Evolutionary conservation across 208 protist genomes (phyloP), one percentile per base, ranked within the genome.

Genomic region (Zelonia costaricensis): DNA sequence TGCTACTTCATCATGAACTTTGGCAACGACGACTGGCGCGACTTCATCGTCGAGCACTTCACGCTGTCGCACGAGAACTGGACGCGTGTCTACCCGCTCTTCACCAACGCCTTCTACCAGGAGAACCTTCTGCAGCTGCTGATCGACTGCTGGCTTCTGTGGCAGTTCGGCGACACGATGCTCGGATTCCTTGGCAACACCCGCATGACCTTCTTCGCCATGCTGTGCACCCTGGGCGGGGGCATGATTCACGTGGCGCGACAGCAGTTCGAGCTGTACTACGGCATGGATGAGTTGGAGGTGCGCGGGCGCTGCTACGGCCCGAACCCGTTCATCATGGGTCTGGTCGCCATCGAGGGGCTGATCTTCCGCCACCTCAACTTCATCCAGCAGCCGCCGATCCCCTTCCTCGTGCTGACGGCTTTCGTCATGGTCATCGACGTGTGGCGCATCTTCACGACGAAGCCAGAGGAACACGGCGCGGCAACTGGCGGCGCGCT

Each of bases 341-440:
- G 89, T 15, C 77, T 93, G 48, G 78, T 95, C 44, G 76, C 78
- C 18, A 76, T 95, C 12, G 89, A 95, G 58, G 89, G 89, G 7
- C 77, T 93, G 43, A 92, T 95, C 44, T 95, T 95, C 69, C 85
- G 89, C 10, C 89, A 95, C 60, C 78, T 95, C 16, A 95, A 92
- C 80, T 93, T 95, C 59, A 86, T 93, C 46, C 86, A 93, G 80
- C 85, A 93, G 73, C 89, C 89, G n/a, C 89, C 89, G 10, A 80
- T 95, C 22, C 89, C 89, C 5, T 95, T 92, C 69, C 71, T 95
- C 35, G 86, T 95, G 52, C 82, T 95, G 44, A 93, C 89, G 3
- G 89, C 86, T 0, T 88, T 92, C 54, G 82, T 93, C 46, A 95
- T 95, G 83, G 82, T 92, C 12, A 92, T 95, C 44, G 89, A 95